phyloP scores from a whole-genome alignment of 768 basidiomycete genomes.

The Mycena vulgaris region DNA sequence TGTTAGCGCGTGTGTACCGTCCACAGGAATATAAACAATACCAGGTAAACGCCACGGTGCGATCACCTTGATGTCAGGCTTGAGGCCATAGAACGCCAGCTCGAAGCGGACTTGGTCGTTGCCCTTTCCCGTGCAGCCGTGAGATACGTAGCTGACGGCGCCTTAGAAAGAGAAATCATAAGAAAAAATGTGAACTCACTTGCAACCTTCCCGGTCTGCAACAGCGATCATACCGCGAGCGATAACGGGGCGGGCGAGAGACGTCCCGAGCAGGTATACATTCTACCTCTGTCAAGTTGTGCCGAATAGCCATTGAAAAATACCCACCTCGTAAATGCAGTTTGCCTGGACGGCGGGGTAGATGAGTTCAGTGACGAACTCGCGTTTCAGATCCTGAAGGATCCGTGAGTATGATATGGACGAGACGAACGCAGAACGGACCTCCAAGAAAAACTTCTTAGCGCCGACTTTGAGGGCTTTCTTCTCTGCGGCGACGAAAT shows the following conservation, averaged over 20 bases:
- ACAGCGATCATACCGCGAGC: conserved; percentile 98
- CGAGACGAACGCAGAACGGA: conserved; percentile 44
- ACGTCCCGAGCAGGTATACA: conserved; percentile 97
- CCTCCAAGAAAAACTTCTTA: conserved; percentile 95
- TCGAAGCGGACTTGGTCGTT: conserved; percentile 99
- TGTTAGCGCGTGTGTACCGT: background rate
- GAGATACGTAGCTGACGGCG: conserved; percentile 85
- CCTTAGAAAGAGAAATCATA: background rate
- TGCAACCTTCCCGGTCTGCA: conserved; percentile 94
- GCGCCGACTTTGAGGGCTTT: conserved; percentile 95
- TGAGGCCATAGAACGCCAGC: conserved; percentile 98
- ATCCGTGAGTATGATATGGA: conserved; percentile 1
- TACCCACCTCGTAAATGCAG: conserved; percentile 93
- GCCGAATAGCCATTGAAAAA: background rate
- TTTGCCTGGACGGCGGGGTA: conserved; percentile 99
- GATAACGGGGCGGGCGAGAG: conserved; percentile 97
- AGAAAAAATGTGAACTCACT: conserved; percentile 69
- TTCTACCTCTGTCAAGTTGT: conserved; percentile 63
- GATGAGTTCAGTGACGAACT: conserved; percentile 96
- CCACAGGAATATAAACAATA: conserved; percentile 47
- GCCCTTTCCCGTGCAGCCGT: conserved; percentile 99
- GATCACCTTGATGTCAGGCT: conserved; percentile 98
- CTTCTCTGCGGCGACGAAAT: conserved; percentile 91
- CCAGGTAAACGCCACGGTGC: conserved; percentile 98
- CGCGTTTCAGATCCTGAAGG: conserved; percentile 88